phyloP scores from a whole-genome alignment of 805 yeast genomes.

The Kazachstania viticola region DNA sequence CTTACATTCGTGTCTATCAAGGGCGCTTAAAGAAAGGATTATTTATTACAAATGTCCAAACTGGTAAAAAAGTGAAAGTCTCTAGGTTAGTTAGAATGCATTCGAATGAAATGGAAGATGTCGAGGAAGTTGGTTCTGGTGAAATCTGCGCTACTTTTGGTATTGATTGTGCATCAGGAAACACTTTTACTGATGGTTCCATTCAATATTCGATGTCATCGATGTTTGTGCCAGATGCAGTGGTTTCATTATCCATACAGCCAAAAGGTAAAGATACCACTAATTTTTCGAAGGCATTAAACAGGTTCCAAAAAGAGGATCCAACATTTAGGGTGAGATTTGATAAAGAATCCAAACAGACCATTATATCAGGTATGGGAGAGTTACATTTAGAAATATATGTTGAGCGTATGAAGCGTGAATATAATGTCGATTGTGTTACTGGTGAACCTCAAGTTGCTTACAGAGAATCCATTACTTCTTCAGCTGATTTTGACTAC shows the following conservation, averaged over 20 bases:
- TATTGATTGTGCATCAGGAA: slow-evolving; percentile 97
- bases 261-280: slow-evolving; percentile 77
- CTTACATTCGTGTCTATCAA: slow-evolving; percentile 94
- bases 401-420: slow-evolving; percentile 96
- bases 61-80: slow-evolving; percentile 88
- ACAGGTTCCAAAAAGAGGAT: slow-evolving; percentile 96
- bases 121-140: slow-evolving; percentile 90
- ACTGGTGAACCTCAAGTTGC: slow-evolving; percentile 98
- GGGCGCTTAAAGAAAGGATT: slow-evolving; percentile 88
- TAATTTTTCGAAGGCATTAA: slow-evolving; percentile 92
- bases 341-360: slow-evolving; percentile 65
- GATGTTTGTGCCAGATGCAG: slow-evolving; percentile 98
- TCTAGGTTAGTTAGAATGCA: slow-evolving; percentile 96
- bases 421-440: slow-evolving; percentile 86
- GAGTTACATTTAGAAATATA: slow-evolving; percentile 93
- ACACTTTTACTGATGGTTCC: slow-evolving; percentile 83
- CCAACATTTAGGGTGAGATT: slow-evolving; percentile 93
- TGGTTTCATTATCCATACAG: slow-evolving; percentile 79
- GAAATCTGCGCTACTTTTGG: slow-evolving; percentile 99
- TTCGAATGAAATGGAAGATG: slow-evolving; percentile 98
- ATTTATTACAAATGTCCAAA: slow-evolving; percentile 76
- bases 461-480: slow-evolving; percentile 82
- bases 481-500: slow-evolving; percentile 71
- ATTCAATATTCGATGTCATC: slow-evolving; percentile 84
- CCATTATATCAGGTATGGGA: slow-evolving; percentile 90